These are phyloP conservation scores for Penicillium daleae DNA, from an alignment of 495 filamentous ascomycete species.

Conservation along the genomic window DNA sequence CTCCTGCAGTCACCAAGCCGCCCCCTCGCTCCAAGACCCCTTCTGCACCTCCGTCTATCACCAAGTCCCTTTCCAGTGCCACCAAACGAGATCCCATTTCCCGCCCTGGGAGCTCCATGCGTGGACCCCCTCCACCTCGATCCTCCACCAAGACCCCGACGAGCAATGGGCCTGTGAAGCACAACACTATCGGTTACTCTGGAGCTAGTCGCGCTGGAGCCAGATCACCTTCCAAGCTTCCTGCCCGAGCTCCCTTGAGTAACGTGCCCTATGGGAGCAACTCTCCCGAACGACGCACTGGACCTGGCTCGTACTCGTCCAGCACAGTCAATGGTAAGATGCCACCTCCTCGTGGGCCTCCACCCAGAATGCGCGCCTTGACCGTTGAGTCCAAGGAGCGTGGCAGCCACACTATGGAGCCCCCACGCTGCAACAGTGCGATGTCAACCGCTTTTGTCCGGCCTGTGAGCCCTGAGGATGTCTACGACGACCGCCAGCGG, in stretches of 20 bases:
- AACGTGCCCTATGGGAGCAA: conserved; percentile 82
- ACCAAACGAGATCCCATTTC: conserved; percentile 32
- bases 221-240: conserved; percentile 78
- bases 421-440: conserved; percentile 67
- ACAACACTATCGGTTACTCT: conserved; percentile 59
- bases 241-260: conserved; percentile 75
- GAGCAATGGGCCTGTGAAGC: conserved; percentile 50
- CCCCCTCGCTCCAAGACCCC: conserved; percentile 80
- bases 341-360: conserved; percentile 68
- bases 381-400: conserved; percentile 70
- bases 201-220: conserved; percentile 39
- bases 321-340: conserved; percentile 62
- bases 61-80: conserved; percentile 26
- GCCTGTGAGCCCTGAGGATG: conserved; percentile 80
- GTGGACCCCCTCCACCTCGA: conserved; percentile 56
- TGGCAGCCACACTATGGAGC: conserved; percentile 60
- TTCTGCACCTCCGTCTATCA: conserved; percentile 55
- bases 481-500: conserved; percentile 73
- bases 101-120: conserved; percentile 52
- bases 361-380: conserved; percentile 84
- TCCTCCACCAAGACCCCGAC: conserved; percentile 73
- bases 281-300: conserved; percentile 73
- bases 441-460: conserved; percentile 69
- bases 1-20: conserved; percentile 63
- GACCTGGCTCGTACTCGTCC: conserved; percentile 52